These are phyloP conservation scores for Lachnellula arida DNA, from an alignment of 2,329 filamentous ascomycete genomes.

Conservation along the genomic window DNA sequence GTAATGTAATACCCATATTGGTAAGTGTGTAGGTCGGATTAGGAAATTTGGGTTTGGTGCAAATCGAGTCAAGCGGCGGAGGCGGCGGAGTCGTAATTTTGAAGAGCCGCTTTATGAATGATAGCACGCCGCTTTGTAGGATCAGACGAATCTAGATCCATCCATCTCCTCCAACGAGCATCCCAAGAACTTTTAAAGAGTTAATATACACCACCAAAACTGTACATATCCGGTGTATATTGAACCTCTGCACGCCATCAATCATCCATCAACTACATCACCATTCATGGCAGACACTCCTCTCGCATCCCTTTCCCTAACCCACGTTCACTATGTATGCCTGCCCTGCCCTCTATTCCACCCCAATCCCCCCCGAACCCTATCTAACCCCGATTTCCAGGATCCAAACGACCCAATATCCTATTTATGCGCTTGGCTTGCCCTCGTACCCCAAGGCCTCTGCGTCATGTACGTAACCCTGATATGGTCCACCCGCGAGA, in stretches of 20 bases:
- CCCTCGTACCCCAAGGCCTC: slow-evolving; percentile 86
- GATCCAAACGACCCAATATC: slow-evolving; percentile 82
- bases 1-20: background rate
- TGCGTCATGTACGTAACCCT: slow-evolving; percentile 87
- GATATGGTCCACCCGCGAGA: slow-evolving; percentile 85
- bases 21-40: background rate
- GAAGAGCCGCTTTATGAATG: slow-evolving; percentile 19
- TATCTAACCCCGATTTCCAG: slow-evolving; percentile 40
- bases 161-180: no score
- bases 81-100: slow-evolving; percentile 11
- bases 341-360: background rate
- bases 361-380: slow-evolving; percentile 3
- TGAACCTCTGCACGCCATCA: no score
- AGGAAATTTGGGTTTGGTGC: background rate
- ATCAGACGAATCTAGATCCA: background rate
- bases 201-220: background rate
- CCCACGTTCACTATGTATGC: slow-evolving; percentile 91
- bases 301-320: slow-evolving; percentile 85
- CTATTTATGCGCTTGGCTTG: slow-evolving; percentile 86
- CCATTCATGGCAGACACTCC: slow-evolving; percentile 42
- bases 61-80: background rate
- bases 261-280: no score
- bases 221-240: no score
- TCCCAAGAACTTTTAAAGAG: background rate
- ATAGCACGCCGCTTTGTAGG: slow-evolving; percentile 2